Percentiles rank a stretch among this genome's conserved stretches.
Evolutionary conservation across 2,329 filamentous ascomycete species (phyloP).

Genomic region (Blastomyces gilchristii): DNA sequence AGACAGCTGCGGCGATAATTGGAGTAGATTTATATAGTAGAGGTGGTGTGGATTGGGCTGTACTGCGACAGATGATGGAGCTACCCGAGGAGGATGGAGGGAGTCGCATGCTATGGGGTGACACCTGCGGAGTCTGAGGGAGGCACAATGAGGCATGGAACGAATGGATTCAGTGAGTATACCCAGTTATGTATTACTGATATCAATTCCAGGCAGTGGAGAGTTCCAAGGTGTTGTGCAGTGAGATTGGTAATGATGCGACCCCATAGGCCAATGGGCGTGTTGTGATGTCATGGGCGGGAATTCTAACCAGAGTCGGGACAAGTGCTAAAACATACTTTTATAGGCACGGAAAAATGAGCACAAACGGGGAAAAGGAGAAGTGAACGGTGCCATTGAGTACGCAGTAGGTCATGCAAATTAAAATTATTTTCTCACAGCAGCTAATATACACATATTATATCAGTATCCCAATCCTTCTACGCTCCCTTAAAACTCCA

Average conservation of each 20-base stretch:
- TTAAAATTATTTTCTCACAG: not conserved
- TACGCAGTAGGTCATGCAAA: not conserved
- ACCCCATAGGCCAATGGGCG: not conserved
- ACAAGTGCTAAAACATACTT: not conserved
- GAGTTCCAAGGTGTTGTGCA: not conserved
- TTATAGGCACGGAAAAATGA: too few relatives aligned
- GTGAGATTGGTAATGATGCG: not conserved
- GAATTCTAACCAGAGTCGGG: not conserved
- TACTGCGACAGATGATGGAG: not conserved
- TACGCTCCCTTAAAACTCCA: not conserved
- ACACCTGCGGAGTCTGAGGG: too few relatives aligned
- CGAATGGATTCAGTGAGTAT: not conserved
- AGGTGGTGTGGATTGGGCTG: not conserved
- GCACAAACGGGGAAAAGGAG: too few relatives aligned
- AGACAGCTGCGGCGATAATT: not conserved
- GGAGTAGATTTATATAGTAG: not conserved
- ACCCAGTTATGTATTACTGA: not conserved
- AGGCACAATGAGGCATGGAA: not conserved
- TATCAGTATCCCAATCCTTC: not conserved
- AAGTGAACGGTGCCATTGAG: not conserved
- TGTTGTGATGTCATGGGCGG: not conserved
- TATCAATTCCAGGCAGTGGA: not conserved
- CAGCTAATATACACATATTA: not conserved
- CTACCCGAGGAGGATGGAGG: not conserved
- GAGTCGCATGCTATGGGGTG: slow-evolving; percentile 1